Conservation (phyloP, 139 green algal genomes). For the Desmodesmus armatus region DNA sequence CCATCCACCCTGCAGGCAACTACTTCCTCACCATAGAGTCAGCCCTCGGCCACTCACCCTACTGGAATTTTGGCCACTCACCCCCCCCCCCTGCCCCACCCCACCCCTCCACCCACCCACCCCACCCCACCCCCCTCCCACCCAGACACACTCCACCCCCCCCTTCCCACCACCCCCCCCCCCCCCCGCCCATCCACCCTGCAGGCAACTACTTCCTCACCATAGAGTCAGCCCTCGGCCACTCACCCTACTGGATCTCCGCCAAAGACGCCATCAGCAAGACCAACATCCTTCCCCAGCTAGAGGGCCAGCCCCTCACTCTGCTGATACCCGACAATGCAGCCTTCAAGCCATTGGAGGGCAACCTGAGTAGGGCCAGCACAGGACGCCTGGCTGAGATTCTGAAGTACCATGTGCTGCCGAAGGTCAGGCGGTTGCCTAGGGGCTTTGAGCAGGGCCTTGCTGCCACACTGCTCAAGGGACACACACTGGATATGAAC, state of each 20-base stretch:
- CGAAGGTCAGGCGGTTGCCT: background rate
- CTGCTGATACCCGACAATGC: slow-evolving; percentile 3
- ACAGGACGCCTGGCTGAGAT: background rate
- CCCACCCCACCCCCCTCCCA: no score
- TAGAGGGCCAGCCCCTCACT: background rate
- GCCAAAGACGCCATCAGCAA: background rate
- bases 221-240: background rate
- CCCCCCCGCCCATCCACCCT: background rate
- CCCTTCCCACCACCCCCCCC: background rate
- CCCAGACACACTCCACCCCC: background rate
- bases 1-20: slow-evolving; percentile 10
- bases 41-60: slow-evolving; percentile 2
- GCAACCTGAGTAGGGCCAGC: background rate
- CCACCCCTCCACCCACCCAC: background rate
- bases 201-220: slow-evolving; percentile 33
- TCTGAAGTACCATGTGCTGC: slow-evolving; percentile 25
- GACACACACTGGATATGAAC: background rate
- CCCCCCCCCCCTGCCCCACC: background rate
- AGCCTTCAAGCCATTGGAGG: slow-evolving; percentile 29
- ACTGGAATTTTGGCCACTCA: background rate
- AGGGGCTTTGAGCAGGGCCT: slow-evolving; percentile 13
- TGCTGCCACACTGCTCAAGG: slow-evolving; percentile 1
- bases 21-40: slow-evolving; percentile 1
- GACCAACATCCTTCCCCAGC: background rate
- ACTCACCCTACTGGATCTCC: slow-evolving; percentile 16